Evolutionary conservation across 768 basidiomycete species (phyloP).

Genomic region (Suillus placidus): DNA sequence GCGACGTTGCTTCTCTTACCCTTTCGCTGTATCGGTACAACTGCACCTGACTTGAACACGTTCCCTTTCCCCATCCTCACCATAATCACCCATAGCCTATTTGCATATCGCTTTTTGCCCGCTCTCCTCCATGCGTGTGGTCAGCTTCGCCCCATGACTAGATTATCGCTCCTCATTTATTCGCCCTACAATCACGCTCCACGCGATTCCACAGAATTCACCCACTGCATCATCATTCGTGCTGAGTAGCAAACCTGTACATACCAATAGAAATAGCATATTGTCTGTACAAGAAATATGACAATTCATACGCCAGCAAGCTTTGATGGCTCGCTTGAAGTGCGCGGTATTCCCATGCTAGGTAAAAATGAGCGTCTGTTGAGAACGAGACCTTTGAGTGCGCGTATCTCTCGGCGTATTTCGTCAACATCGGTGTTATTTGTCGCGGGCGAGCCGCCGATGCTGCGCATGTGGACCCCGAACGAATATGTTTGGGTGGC

Average conservation of each 20-base stretch:
- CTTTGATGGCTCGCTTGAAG: conserved; percentile 9
- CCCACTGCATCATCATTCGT: background rate
- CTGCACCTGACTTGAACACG: conserved; percentile 3
- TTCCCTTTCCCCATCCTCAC: background rate
- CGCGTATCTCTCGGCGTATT: conserved; percentile 70
- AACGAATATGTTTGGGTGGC: conserved; percentile 67
- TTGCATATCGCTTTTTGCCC: background rate
- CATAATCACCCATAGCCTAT: background rate
- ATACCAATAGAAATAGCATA: background rate
- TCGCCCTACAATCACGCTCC: background rate
- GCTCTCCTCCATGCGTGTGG: background rate
- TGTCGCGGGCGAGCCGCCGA: conserved; percentile 20
- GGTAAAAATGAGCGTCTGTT: conserved; percentile 55
- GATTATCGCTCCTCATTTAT: background rate
- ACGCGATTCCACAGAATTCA: background rate
- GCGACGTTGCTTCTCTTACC: background rate
- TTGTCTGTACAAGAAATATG: background rate
- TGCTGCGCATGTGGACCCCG: conserved; percentile 20
- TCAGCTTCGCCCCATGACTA: background rate
- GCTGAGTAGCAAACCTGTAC: background rate
- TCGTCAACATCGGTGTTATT: conserved; percentile 60
- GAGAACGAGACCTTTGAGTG: conserved; percentile 76
- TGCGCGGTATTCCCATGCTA: conserved; percentile 10
- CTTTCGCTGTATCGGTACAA: conserved; percentile 3
- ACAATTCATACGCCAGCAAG: conserved; percentile 6